phyloP scores from a whole-genome alignment of 441 rosid species.

The Biscutella laevigata region DNA sequence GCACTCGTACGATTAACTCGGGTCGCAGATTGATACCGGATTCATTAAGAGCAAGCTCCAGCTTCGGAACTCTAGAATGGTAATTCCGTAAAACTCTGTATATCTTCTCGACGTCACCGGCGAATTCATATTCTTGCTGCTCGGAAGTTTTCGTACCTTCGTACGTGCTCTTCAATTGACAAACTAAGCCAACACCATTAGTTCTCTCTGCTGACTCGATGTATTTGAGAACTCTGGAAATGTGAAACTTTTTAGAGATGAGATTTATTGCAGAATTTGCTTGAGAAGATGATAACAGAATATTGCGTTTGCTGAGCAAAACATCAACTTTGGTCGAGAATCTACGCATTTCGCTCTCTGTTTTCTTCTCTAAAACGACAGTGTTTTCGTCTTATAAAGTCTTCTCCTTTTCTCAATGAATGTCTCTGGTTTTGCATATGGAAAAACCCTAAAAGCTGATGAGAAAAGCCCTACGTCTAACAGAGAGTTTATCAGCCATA shows the following conservation, averaged over 20 bases:
- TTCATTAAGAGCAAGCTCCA: constrained; percentile 64
- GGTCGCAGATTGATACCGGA: constrained; percentile 52
- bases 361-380: neutral
- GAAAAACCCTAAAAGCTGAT: constrained; percentile 17
- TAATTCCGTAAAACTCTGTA: constrained; percentile 61
- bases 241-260: constrained; percentile 6
- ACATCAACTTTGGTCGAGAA: constrained; percentile 3
- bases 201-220: too few relatives aligned
- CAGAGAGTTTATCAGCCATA: constrained; percentile 16
- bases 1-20: constrained; percentile 56
- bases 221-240: constrained; percentile 21
- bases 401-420: neutral
- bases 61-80: constrained; percentile 60
- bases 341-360: constrained; percentile 14
- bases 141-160: too few relatives aligned
- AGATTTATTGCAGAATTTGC: neutral
- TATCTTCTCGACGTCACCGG: constrained; percentile 65
- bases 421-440: neutral
- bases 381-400: constrained; percentile 2
- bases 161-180: too few relatives aligned
- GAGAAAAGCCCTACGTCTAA: constrained; percentile 20
- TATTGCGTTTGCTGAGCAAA: neutral
- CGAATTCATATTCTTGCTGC: too few relatives aligned
- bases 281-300: constrained; percentile 12
- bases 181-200: too few relatives aligned